Base-by-base conservation (phyloP, 192 early-diverging fungal genomes). In the Linnemannia zychae region DNA sequence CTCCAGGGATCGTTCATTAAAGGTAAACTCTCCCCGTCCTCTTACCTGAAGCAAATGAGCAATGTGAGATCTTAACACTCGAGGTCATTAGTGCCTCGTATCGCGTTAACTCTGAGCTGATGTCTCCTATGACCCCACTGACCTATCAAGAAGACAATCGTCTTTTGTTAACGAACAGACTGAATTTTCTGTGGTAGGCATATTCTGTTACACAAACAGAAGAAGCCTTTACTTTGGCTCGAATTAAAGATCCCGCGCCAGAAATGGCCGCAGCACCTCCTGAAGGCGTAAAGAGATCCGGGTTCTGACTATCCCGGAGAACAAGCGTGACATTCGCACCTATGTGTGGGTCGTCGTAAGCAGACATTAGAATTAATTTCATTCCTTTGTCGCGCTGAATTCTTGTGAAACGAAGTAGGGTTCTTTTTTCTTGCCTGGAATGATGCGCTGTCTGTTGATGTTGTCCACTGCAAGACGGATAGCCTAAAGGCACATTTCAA, bases 381-480 rank as follows among this genome's bases (percentile, higher is more conserved):
- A 76, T 46, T 13, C 24, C 16, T 44, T 22, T 60, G 12, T 74
- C n/a, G 36, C 28, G 22, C 24, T 7, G 9, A 22, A 34, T 24
- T 50, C 28, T 49, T 72, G 7, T 66, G 13, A 15, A 16, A 15
- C 7, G 36, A 65, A 34, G 0, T 65, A 0, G 33, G 24, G 0
- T 33, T 6, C 1, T 37, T 71, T 53, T 7, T 17, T 36, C 24
- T 28, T 87, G 44, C 88, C 88, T 70, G 90, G 88, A 18, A 90
- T 90, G 7, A 88, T 69, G 16, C 77, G 46, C 24, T 74, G 38
- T 11, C 34, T 72, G 71, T 90, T 90, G 31, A 90, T 86, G 47
- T 90, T 81, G 44, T 89, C 79, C 4, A 89, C 90, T 18, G 90
- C 90, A 79, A 90, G 76, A 50, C 90, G 87, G 28, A 90, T 89